Evolutionary conservation across 2,329 filamentous ascomycete genomes (phyloP).

Genomic region (Dendryphion nanum): DNA sequence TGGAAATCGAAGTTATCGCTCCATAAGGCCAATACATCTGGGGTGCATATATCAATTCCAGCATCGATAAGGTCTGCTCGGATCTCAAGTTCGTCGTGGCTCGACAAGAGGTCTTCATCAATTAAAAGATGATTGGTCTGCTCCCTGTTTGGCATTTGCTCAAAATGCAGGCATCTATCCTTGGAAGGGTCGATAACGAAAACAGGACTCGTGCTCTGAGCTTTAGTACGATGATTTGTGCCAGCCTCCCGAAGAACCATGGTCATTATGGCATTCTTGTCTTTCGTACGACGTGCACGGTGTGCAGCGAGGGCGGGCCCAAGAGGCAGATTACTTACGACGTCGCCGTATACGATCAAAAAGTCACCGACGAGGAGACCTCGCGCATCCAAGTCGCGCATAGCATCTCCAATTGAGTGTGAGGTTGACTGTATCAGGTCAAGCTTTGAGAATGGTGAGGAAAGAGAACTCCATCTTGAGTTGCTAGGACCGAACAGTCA

Average conservation of each 20-base stretch:
- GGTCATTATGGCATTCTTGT: conserved; percentile 98
- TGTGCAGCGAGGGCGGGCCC: conserved; percentile 76
- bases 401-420: conserved; percentile 85
- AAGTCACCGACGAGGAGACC: conserved; percentile 88
- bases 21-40: conserved; percentile 91
- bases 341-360: conserved; percentile 85
- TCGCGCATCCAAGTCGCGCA: conserved; percentile 87
- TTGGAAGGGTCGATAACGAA: conserved; percentile 83
- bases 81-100: conserved; percentile 74
- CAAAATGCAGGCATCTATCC: conserved; percentile 86
- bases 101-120: conserved; percentile 75
- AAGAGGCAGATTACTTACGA: conserved; percentile 87
- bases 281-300: conserved; percentile 72
- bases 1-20: conserved; percentile 98
- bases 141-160: conserved; percentile 76
- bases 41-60: conserved; percentile 95
- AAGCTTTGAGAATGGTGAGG: conserved; percentile 76
- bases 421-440: conserved; percentile 87
- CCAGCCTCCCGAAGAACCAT: conserved; percentile 83
- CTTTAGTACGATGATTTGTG: conserved; percentile 71
- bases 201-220: conserved; percentile 70
- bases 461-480: conserved; percentile 72
- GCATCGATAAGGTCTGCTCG: conserved; percentile 89
- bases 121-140: conserved; percentile 66
- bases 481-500: conserved; percentile 38